Evolutionary conservation across 2,329 filamentous ascomycete genomes (phyloP), one percentile per base, ranked within the genome.

Genomic region (Nothophoma quercina): DNA sequence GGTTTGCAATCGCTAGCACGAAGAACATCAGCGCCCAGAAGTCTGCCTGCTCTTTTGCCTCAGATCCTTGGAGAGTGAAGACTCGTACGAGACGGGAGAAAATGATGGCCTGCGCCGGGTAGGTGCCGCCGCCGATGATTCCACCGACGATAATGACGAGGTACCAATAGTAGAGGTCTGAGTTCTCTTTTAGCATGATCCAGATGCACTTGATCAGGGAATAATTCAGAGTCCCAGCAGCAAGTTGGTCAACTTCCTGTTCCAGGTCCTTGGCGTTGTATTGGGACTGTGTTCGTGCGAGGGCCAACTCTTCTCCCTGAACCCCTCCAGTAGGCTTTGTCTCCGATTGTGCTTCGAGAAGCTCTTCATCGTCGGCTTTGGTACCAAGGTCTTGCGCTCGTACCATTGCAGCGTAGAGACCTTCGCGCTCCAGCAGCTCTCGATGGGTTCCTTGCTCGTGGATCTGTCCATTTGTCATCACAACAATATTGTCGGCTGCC

Each of bases 401-500:
- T 4, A 53, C 60, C 62, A 67, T 64, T 13, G 60, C 56, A 25
- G 54, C 63, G 18, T 65, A 65, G 2, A 51, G 22, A 3, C 59
- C 59, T 16, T 51, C 58, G 25, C 33, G 28, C 7, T 50, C 22
- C n/a, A 63, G 8, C 10, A 65, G 41, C 8, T 56, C 55, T 19
- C 29, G 15, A 39, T 65, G 61, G 19, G 65, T 72, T 0, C 76
- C 76, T 22, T 55, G 49, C 60, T 78, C 76, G n/a, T 67, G 67
- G 22, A 78, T 69, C 29, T 56, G 68, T 1, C 77, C 77, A 16
- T 72, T 60, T 5, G 70, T 60, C 42, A 79, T 60, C 4, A 79
- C 76, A 51, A 73, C 74, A 19, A 79, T 78, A 4, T 65, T 47
- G 56, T 76, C 71, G 2, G 74, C 74, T 38, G 74, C 60, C 35